Base-by-base conservation (phyloP, 163 green algal genomes). In the Scenedesmus sp. region DNA sequence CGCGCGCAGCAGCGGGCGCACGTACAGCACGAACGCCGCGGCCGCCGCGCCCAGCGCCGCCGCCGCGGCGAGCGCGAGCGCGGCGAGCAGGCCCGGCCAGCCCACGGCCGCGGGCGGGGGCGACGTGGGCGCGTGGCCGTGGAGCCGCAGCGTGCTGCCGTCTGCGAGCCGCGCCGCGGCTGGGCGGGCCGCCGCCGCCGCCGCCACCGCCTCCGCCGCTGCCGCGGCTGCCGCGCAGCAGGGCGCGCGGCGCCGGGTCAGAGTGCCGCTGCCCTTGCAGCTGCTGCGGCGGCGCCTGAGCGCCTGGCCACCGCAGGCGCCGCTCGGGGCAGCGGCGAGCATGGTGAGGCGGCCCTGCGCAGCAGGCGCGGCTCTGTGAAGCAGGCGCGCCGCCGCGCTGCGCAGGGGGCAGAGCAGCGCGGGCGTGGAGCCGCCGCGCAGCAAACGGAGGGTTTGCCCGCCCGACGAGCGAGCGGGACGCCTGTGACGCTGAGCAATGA, bases 1-100 rank as follows among this genome's bases (percentile, higher is more conserved):
- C 36, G 66, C 69, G 53, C 65, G 48, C 34, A 77, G 36, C 33
- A 77, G 18, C 13, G 69, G 69, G 26, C 54, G 42, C 14, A 77
- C 22, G 29, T 77, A 66, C 34, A 77, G 39, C 69, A 77, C 44
- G 22, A 77, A 77, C 17, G 44, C n/a, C 2, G 69, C 34, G 42
- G 51, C 34, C 31, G 69, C 69, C 47, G 56, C 50, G 14, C 33
- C 69, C 26, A 77, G 14, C 69, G 57, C 36, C 18, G 39, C 36
- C 10, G 51, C 48, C 24, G 53, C 34, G 39, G 22, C 42, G 6
- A 77, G 69, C 15, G 18, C 54, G 2, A 77, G 15, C 3, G 9
- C 53, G 13, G 24, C 69, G 4, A 77, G 26, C 26, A 77, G 36
- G 6, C n/a, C 39, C 1, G n/a, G 14, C 67, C 34, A 67, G 22